Evolutionary conservation across 2,329 filamentous ascomycete species (phyloP), one percentile per base, ranked within the genome.

Genomic region (Sporothrix brasiliensis): DNA sequence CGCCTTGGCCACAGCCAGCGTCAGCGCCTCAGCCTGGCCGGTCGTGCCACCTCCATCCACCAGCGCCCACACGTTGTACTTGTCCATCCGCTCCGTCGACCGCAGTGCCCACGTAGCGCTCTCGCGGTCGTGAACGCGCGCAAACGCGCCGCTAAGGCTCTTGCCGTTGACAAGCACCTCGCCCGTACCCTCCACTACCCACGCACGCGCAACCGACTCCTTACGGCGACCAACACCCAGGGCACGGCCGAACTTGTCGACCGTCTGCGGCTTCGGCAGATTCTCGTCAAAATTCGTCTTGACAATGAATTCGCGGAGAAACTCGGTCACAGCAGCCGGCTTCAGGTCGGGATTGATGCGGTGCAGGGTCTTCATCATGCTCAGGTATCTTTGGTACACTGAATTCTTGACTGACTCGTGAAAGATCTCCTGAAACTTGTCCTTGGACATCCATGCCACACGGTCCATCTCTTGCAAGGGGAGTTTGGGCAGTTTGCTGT

Each of bases 51-150:
- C 95, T 70, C 95, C 95, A 71, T 87, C 85, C 3, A 93, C 92
- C 66, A 92, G 81, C 68, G 90, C 94, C 90, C 93, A 99, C 3
- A 97, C 88, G 77, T 99, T 99, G 84, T 99, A 99, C 81, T 97
- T 98, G 84, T 97, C 93, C 74, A 97, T 81, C 73, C 95, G 86
- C 56, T 91, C 85, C 30, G 93, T 96, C 66, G 89, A 86, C 77
- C 94, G 93, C 77, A 99, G 81, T 9, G 94, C 89, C 94, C 94
- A 99, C 4, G 97, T 83, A 2, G 92, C 94, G 78, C 93, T 97
- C 83, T 98, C 95, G 56, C 95, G 89, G 80, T 99, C 94, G 79
- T 99, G 94, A 67, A 97, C 81, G 49, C 95, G 89, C 47, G 90
- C 92, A 79, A 99, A 99, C 27, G 88, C 89, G 67, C 95, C 87